phyloP scores from a whole-genome alignment of 2,329 filamentous ascomycete species.

The Mycosphaerella arachidis region DNA sequence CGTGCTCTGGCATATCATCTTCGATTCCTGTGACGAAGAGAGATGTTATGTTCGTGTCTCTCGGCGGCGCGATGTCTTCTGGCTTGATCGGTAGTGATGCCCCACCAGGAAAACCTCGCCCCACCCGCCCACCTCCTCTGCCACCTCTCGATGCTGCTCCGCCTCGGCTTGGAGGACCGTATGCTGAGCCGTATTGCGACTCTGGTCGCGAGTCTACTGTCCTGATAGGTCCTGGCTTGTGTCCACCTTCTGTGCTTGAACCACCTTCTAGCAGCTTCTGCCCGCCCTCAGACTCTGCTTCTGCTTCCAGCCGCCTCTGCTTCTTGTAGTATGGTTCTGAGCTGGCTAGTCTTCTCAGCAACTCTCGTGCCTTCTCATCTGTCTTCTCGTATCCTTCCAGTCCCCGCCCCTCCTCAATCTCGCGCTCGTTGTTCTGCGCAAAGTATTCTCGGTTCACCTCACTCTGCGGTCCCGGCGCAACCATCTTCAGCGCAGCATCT shows the following conservation, averaged over 20 bases:
- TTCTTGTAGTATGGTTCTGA: constrained; percentile 96
- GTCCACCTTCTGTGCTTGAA: constrained; percentile 32
- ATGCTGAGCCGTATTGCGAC: constrained; percentile 31
- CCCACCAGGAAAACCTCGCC: constrained; percentile 62
- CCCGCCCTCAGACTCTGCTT: constrained; percentile 34
- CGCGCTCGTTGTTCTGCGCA: constrained; percentile 92
- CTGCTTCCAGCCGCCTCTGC: constrained; percentile 61
- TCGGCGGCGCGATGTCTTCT: constrained; percentile 79
- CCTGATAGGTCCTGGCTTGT: constrained; percentile 67
- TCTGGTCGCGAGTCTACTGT: constrained; percentile 55
- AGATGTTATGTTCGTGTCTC: constrained; percentile 81
- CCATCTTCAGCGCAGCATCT: constrained; percentile 96
- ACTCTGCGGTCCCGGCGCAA: constrained; percentile 85
- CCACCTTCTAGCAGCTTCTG: constrained; percentile 42
- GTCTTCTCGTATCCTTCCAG: constrained; percentile 93
- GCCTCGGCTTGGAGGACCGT: constrained; percentile 20
- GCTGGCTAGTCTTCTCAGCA: constrained; percentile 76
- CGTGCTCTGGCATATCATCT: constrained; percentile 90
- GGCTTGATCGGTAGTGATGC: constrained; percentile 74
- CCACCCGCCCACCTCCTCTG: constrained; percentile 42
- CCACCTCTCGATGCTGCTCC: constrained; percentile 28
- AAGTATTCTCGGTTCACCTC: constrained; percentile 96
- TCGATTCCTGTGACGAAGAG: constrained; percentile 94
- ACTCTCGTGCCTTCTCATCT: constrained; percentile 89
- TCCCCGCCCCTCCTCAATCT: constrained; percentile 85